Conservation (phyloP, 2,329 filamentous ascomycete species). For the Colletotrichum acutatum region DNA sequence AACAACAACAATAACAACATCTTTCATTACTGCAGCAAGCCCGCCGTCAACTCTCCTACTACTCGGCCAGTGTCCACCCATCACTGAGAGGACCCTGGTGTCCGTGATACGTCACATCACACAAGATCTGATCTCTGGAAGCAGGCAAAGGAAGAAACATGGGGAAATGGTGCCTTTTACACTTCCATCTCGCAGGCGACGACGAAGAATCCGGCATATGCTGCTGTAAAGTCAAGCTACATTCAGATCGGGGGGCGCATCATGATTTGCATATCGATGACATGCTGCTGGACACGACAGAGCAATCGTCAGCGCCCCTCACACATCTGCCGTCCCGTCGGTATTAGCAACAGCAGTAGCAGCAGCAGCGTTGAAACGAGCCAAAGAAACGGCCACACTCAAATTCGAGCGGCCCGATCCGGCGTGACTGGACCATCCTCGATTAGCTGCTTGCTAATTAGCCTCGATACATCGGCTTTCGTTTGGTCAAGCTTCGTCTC, state of each 20-base stretch:
- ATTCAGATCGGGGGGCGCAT: not conserved
- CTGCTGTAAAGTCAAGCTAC: not conserved
- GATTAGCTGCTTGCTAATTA: slow-evolving; percentile 14
- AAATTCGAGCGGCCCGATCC: slow-evolving; percentile 43
- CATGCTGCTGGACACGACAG: slow-evolving; percentile 6
- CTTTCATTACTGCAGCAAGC: not conserved
- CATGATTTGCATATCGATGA: slow-evolving; percentile 21
- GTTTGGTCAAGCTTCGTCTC: not conserved
- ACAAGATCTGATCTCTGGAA: slow-evolving; percentile 60
- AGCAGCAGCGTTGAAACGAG: not conserved
- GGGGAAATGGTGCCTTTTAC: slow-evolving; percentile 42
- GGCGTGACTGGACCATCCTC: slow-evolving; percentile 35
- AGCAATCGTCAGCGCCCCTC: not conserved
- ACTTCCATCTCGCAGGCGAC: slow-evolving; percentile 43
- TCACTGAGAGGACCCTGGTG: slow-evolving; percentile 36
- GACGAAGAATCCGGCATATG: slow-evolving; percentile 10
- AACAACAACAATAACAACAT: slow-evolving; percentile 15
- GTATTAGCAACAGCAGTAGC: not conserved
- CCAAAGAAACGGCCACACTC: not conserved
- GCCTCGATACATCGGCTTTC: not conserved
- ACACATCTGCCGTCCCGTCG: slow-evolving; percentile 6
- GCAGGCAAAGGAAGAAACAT: slow-evolving; percentile 39
- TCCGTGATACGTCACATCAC: slow-evolving; percentile 58
- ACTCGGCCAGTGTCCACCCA: not conserved
- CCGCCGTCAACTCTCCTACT: slow-evolving; percentile 2